A percentile compares a stretch with the other conserved stretches of the same genome.
Evolutionary conservation across 2,329 filamentous ascomycete genomes (phyloP).

Genomic region (Phaeosphaeria sp.): DNA sequence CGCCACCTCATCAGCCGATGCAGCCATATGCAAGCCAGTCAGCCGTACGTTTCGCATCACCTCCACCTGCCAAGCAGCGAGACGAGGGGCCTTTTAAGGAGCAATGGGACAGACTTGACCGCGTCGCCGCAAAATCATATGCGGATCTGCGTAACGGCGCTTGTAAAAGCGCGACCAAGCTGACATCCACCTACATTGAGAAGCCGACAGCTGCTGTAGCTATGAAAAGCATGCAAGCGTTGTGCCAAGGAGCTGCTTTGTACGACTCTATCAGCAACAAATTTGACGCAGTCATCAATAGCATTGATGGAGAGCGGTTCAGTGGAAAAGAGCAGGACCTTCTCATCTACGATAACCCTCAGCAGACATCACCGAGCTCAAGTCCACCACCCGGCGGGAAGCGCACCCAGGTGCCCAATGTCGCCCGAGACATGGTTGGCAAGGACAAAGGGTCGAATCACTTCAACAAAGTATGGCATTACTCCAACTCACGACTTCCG

Average conservation of each 20-base stretch:
- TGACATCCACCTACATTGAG: conserved; percentile 40
- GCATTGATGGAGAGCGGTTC: conserved; percentile 70
- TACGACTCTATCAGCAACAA: conserved; percentile 67
- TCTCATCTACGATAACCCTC: conserved; percentile 27
- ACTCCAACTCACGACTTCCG: conserved; percentile 78
- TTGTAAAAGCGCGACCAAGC: conserved; percentile 29
- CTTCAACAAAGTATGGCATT: conserved; percentile 79
- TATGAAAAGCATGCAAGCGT: conserved; percentile 44
- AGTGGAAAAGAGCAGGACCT: conserved; percentile 62
- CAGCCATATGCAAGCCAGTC: conserved; percentile 28
- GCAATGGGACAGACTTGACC: conserved; percentile 38
- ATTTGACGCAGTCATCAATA: conserved; percentile 72
- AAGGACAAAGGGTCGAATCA: conserved; percentile 37
- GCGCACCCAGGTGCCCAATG: conserved; percentile 18
- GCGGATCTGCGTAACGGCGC: conserved; percentile 36
- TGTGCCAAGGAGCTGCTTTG: conserved; percentile 52
- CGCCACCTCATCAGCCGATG: conserved; percentile 19
- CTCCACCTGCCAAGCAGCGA: conserved; percentile 22
- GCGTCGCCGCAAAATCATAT: conserved; percentile 38
- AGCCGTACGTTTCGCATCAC: conserved; percentile 25
- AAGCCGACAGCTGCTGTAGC: conserved; percentile 35
- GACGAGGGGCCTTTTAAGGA: conserved; percentile 31
- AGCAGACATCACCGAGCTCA: conserved; percentile 18
- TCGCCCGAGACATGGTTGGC: conserved; percentile 19
- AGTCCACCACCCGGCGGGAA: conserved; percentile 21